Evolutionary conservation across 768 basidiomycete species (phyloP).

Genomic region (Russula brevipes): DNA sequence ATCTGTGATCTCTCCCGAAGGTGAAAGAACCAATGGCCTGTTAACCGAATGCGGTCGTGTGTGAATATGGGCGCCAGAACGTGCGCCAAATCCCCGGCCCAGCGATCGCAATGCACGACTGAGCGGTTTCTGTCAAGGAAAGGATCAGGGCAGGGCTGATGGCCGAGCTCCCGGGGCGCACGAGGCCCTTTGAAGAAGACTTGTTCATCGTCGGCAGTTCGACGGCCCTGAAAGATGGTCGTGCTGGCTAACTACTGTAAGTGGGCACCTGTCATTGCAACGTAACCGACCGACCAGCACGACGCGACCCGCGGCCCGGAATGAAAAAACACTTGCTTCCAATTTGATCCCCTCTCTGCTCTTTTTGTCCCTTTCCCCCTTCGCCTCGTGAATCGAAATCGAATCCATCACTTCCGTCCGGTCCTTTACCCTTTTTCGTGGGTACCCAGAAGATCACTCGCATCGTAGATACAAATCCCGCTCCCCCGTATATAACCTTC

Average conservation of each 20-base stretch:
- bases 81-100: conserved; percentile 1
- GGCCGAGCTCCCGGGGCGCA: conserved; percentile 16
- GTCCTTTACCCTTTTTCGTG: conserved; percentile 17
- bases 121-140: conserved; percentile 25
- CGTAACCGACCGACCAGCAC: conserved; percentile 10
- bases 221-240: conserved; percentile 16
- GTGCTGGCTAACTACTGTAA: not conserved
- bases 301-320: conserved; percentile 22
- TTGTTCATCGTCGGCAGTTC: conserved; percentile 15
- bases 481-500: conserved; percentile 19
- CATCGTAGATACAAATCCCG: conserved; percentile 22
- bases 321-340: conserved; percentile 19
- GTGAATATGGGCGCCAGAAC: conserved; percentile 16
- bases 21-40: not conserved
- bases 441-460: conserved; percentile 16
- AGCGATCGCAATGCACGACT: not conserved
- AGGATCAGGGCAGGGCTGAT: conserved; percentile 19
- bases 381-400: conserved; percentile 16
- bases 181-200: conserved; percentile 2
- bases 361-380: conserved; percentile 7
- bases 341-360: conserved; percentile 17
- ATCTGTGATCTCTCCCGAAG: not conserved
- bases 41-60: conserved; percentile 23
- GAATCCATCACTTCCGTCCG: conserved; percentile 23
- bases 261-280: conserved; percentile 6